Percentiles rank a stretch among this genome's conserved stretches.
Conservation (phyloP, 2,329 filamentous ascomycete species). For the Diaporthe citriasiana region DNA sequence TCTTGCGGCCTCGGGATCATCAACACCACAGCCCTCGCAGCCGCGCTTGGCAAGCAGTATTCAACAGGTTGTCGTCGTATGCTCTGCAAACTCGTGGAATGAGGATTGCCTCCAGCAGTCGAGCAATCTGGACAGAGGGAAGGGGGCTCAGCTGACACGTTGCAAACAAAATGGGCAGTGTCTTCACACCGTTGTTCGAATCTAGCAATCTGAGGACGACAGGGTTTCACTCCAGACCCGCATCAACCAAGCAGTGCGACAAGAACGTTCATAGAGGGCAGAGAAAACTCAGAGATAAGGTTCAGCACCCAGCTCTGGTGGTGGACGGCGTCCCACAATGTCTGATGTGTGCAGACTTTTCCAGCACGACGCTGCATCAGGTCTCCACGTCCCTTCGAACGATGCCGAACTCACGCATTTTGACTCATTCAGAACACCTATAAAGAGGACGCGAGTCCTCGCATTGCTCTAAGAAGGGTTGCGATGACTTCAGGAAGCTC, state of each 20-base stretch:
- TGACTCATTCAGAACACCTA: slow-evolving; percentile 8
- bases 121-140: background rate
- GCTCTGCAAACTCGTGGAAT: background rate
- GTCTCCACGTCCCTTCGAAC: slow-evolving; percentile 20
- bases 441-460: slow-evolving; percentile 24
- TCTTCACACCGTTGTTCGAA: slow-evolving; percentile 12
- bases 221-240: slow-evolving; percentile 19
- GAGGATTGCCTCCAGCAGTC: background rate
- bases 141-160: slow-evolving; percentile 7
- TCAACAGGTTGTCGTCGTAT: background rate
- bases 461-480: background rate
- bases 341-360: slow-evolving; percentile 22
- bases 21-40: background rate
- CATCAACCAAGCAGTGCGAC: slow-evolving; percentile 18
- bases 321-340: slow-evolving; percentile 22
- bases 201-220: background rate
- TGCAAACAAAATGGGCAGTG: background rate
- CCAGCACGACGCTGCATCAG: slow-evolving; percentile 11
- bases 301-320: slow-evolving; percentile 1
- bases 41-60: background rate
- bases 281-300: slow-evolving; percentile 30
- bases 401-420: background rate
- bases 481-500: background rate
- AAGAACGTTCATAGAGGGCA: slow-evolving; percentile 13
- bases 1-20: background rate